Conservation (phyloP, 1,284 basidiomycete genomes). For the Heterobasidion irregulare region DNA sequence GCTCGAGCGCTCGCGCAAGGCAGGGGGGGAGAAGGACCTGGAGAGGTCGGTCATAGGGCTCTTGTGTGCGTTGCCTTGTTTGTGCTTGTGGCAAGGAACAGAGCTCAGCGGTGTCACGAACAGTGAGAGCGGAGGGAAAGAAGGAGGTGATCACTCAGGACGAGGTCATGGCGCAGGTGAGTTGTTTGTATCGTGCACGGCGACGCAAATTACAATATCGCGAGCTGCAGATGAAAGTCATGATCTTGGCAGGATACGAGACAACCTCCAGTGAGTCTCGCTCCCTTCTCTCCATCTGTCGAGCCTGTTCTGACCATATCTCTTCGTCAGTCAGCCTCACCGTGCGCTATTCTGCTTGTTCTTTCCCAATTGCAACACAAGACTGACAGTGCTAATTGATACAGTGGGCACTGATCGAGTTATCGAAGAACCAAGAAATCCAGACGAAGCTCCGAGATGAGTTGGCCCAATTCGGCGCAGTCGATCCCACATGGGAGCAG, state of each 20-base stretch:
- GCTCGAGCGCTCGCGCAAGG: constrained; percentile 32
- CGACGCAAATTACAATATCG: constrained; percentile 17
- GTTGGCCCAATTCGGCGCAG: background rate
- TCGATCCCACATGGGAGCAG: background rate
- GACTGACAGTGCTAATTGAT: background rate
- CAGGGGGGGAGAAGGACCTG: no score
- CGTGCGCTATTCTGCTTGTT: background rate
- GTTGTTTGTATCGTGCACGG: background rate
- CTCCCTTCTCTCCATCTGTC: background rate
- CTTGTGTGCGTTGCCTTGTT: background rate
- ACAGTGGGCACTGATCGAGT: background rate
- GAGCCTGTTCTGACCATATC: background rate
- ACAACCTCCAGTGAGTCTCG: constrained; percentile 29
- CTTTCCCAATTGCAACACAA: no score
- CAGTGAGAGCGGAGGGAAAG: constrained; percentile 24
- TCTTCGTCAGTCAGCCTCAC: background rate
- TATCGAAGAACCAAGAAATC: background rate
- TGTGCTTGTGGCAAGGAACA: no score
- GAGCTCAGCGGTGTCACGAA: no score
- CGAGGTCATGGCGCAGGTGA: background rate
- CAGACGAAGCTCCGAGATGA: background rate
- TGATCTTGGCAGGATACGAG: constrained; percentile 33
- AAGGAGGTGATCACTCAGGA: constrained; percentile 7
- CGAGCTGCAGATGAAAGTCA: constrained; percentile 23
- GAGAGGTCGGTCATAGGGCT: background rate